Base-by-base conservation (phyloP, 148 eudicot species). In the Euryodendron excelsum region DNA sequence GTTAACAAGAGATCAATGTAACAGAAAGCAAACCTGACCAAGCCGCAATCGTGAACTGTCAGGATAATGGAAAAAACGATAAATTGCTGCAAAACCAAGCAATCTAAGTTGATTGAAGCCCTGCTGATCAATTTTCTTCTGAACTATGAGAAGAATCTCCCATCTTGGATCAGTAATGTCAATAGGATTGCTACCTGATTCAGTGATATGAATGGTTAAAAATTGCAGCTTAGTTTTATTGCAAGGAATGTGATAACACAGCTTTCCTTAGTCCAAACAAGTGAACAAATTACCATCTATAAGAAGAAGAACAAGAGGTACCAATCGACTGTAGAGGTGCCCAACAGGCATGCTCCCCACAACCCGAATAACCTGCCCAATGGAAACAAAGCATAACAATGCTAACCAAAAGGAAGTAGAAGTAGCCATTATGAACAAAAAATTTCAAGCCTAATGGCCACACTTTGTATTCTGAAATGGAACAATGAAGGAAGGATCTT, bases 301-400 rank as follows among this genome's bases (percentile, higher is more conserved):
- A 44, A 96, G 93, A 50, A 95, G 96, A 69, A 96, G 96, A 72
- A 88, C 94, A 81, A 96, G 94, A 83, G 99, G 97, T 77, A 96
- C 89, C 84, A 96, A 79, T 85, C 97, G 89, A 80, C 94, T 82
- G 86, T 96, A 96, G 62, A 93, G 88, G 37, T 76, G 88, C 36
- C 99, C 99, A 69, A 90, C 87, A 65, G 84, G 79, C 86, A 79
- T 84, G 79, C 77, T 76, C 48, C 92, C 97, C 79, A 80, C 86
- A 64, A 90, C 87, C 77, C 89, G 93, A 72, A 93, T 39, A 76
- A 94, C 89, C 98, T 94, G 84, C 47, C 50, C 66, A 61, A 33
- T 5, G 4, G 14, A 45, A 72, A 53, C 11, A 66, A 66, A 69
- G 5, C 25, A 56, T 4, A 5, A 60, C 3, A 15, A 56, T 18